phyloP scores from a whole-genome alignment of 208 protist genomes.

The Trypanosoma scelopori region DNA sequence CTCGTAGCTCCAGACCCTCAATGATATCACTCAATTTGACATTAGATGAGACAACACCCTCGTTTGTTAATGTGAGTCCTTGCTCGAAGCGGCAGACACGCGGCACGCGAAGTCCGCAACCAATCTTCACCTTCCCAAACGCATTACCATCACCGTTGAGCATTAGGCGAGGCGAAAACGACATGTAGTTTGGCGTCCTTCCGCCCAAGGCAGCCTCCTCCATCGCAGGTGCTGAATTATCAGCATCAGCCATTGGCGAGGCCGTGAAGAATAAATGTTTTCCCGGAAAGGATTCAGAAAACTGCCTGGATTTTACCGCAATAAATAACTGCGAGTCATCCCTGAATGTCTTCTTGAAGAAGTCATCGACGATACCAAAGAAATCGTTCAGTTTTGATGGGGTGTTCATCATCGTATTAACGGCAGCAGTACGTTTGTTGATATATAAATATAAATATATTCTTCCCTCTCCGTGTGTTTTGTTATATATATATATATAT shows the following conservation, averaged over 20 bases:
- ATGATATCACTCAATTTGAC: slow-evolving; percentile 56
- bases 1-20: slow-evolving; percentile 64
- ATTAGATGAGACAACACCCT: slow-evolving; percentile 48
- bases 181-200: slow-evolving; percentile 35
- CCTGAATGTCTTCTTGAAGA: slow-evolving; percentile 87
- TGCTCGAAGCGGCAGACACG: slow-evolving; percentile 73
- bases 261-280: slow-evolving; percentile 37
- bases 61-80: slow-evolving; percentile 57
- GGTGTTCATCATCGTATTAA: slow-evolving; percentile 44
- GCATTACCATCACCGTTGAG: slow-evolving; percentile 53
- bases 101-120: slow-evolving; percentile 52
- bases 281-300: slow-evolving; percentile 48
- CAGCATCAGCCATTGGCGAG: slow-evolving; percentile 1
- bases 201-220: background rate
- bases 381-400: slow-evolving; percentile 70
- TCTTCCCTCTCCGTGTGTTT: background rate
- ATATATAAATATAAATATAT: background rate
- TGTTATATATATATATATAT: slow-evolving; percentile 1
- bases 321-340: slow-evolving; percentile 72
- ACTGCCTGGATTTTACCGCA: slow-evolving; percentile 75
- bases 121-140: slow-evolving; percentile 81
- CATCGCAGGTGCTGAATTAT: background rate
- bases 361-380: slow-evolving; percentile 81
- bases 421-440: background rate
- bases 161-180: slow-evolving; percentile 76